These are phyloP conservation scores for Poronia punctata DNA, from an alignment of 495 filamentous ascomycete species.

Conservation along the genomic window DNA sequence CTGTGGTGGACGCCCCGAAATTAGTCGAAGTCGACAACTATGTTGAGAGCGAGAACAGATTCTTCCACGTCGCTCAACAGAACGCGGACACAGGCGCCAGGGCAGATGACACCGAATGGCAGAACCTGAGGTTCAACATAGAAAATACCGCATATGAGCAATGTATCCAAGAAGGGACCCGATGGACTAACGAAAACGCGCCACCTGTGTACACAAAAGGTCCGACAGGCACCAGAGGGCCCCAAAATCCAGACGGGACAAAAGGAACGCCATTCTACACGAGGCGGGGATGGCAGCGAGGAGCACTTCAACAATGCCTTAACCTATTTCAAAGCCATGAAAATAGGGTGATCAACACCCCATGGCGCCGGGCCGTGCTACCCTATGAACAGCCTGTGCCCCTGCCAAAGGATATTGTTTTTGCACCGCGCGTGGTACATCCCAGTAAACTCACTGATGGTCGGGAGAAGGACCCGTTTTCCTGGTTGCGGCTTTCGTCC, in stretches of 20 bases:
- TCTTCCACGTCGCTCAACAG: background rate
- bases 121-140: background rate
- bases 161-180: background rate
- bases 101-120: background rate
- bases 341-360: conserved; percentile 17
- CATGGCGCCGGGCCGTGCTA: conserved; percentile 23
- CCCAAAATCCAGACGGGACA: conserved; percentile 2
- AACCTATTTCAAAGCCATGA: conserved; percentile 19
- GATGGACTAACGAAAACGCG: background rate
- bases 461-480: conserved; percentile 17
- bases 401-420: conserved; percentile 15
- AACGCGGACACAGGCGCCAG: background rate
- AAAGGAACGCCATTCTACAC: conserved; percentile 4
- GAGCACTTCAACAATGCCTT: conserved; percentile 32
- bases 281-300: conserved; percentile 33
- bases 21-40: conserved; percentile 5
- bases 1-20: too few relatives aligned
- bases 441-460: conserved; percentile 3
- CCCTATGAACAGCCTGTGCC: conserved; percentile 18
- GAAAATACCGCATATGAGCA: conserved; percentile 4
- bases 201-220: background rate
- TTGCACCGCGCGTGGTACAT: conserved; percentile 11
- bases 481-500: conserved; percentile 14
- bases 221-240: background rate
- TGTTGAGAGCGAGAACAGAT: conserved; percentile 7